Conservation (phyloP, 2,329 filamentous ascomycete genomes). For the Saccharata proteae region DNA sequence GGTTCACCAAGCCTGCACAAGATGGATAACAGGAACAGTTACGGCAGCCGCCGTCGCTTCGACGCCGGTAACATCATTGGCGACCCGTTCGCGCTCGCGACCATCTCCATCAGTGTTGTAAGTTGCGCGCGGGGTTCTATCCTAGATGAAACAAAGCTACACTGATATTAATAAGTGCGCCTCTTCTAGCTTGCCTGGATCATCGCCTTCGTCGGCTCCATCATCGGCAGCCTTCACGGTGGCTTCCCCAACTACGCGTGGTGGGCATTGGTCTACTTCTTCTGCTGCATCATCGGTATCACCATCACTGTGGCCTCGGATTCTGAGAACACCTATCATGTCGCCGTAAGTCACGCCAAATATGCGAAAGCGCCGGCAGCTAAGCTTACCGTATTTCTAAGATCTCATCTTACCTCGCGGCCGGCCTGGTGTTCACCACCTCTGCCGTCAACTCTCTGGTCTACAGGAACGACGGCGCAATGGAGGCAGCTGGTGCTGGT, state of each 20-base stretch:
- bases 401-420: slow-evolving; percentile 75
- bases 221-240: slow-evolving; percentile 52
- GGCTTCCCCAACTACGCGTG: slow-evolving; percentile 77
- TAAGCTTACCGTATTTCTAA: slow-evolving; percentile 21
- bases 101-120: slow-evolving; percentile 83
- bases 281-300: slow-evolving; percentile 71
- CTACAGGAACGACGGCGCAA: slow-evolving; percentile 59
- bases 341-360: slow-evolving; percentile 47
- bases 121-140: slow-evolving; percentile 29
- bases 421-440: slow-evolving; percentile 72
- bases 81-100: slow-evolving; percentile 91
- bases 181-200: slow-evolving; percentile 73
- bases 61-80: slow-evolving; percentile 82
- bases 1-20: slow-evolving; percentile 64
- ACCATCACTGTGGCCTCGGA: slow-evolving; percentile 76
- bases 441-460: slow-evolving; percentile 79
- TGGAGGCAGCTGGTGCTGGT: slow-evolving; percentile 79
- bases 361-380: background rate
- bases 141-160: too few species aligned
- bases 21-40: slow-evolving; percentile 57
- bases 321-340: slow-evolving; percentile 75
- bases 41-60: slow-evolving; percentile 41
- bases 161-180: slow-evolving; percentile 13
- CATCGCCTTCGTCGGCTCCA: slow-evolving; percentile 77
- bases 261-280: slow-evolving; percentile 81